Evolutionary conservation across 83 land plant genomes (phyloP), one percentile per base, ranked within the genome.

Genomic region (Diphasiastrum complanatum): DNA sequence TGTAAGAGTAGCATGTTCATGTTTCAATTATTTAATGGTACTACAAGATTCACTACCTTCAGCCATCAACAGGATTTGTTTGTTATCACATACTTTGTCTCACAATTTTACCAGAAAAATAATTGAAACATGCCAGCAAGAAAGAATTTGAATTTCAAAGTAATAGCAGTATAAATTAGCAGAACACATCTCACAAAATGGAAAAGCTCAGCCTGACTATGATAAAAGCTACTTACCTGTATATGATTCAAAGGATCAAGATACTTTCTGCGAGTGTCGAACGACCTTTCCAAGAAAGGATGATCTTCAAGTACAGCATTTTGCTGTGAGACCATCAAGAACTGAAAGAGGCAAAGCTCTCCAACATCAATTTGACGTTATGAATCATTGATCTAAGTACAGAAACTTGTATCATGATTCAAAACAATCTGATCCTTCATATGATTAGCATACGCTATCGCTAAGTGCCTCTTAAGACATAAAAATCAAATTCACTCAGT

Each of bases 231-330:
- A 36, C 24, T 36, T 0, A 67, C 70, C 70, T 67, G 70, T 2
- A 67, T 45, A 47, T 67, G 67, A 45, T 67, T 67, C 24, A 67
- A 50, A 28, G 70, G 70, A 29, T 67, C 70, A 40, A 67, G 43
- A 32, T 67, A 67, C 51, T 67, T 67, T 19, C 70, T 54, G 22
- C 70, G 70, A 1, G 70, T 67, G 35, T 67, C 63, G 33, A 67
- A 58, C 5, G 70, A 67, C 18, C 61, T 55, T 58, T 59, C 52
- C 67, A 67, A 45, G 16, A 31, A 3, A 19, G 66, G 66, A 32
- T 67, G 43, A 45, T 67, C 70, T 22, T 59, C 36, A 29, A 67
- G 64, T 26, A 67, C 28, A 8, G 27, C n/a, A 59, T 45, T 58
- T 55, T 67, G 61, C 45, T 67, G 64, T 0, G 70, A 67, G 20